Conservation (phyloP, 495 filamentous ascomycete genomes). For the Elaphomyces granulatus region DNA sequence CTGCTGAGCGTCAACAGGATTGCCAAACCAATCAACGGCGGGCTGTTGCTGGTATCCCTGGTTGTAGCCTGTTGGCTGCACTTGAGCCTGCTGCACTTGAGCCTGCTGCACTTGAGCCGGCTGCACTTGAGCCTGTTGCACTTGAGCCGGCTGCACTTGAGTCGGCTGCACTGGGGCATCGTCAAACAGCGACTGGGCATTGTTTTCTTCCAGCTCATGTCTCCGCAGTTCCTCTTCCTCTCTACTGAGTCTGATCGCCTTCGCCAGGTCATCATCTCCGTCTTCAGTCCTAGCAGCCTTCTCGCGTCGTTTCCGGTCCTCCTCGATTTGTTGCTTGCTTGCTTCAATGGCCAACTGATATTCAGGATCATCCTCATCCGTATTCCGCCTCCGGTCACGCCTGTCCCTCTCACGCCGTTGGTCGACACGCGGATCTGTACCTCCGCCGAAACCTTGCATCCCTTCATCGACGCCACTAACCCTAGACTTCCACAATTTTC, state of each 20-base stretch:
- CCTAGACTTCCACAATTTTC: conserved; percentile 92
- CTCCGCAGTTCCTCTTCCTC: conserved; percentile 85
- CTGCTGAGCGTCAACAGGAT: conserved; percentile 64
- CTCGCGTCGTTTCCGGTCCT: conserved; percentile 61
- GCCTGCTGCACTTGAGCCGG: conserved; percentile 51
- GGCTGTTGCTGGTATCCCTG: conserved; percentile 94
- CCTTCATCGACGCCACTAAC: conserved; percentile 84
- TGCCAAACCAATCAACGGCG: conserved; percentile 93
- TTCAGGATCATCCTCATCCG: conserved; percentile 84
- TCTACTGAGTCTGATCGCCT: conserved; percentile 90
- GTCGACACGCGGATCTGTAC: conserved; percentile 23
- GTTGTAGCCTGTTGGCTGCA: conserved; percentile 79
- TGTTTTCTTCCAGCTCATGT: conserved; percentile 79
- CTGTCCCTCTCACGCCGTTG: conserved; percentile 25
- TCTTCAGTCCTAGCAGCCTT: conserved; percentile 34
- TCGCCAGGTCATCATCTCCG: conserved; percentile 73
- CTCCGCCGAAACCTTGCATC: conserved; percentile 25
- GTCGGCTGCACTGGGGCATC: conserved; percentile 47
- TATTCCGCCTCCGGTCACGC: conserved; percentile 28
- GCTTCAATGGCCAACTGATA: conserved; percentile 90
- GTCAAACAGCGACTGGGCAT: conserved; percentile 77
- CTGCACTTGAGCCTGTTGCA: conserved; percentile 49
- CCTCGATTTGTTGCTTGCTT: conserved; percentile 89
- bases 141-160: too few relatives aligned
- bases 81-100: conserved; percentile 52